phyloP scores from a whole-genome alignment of 495 filamentous ascomycete genomes.

The Trichoderma gamsii region DNA sequence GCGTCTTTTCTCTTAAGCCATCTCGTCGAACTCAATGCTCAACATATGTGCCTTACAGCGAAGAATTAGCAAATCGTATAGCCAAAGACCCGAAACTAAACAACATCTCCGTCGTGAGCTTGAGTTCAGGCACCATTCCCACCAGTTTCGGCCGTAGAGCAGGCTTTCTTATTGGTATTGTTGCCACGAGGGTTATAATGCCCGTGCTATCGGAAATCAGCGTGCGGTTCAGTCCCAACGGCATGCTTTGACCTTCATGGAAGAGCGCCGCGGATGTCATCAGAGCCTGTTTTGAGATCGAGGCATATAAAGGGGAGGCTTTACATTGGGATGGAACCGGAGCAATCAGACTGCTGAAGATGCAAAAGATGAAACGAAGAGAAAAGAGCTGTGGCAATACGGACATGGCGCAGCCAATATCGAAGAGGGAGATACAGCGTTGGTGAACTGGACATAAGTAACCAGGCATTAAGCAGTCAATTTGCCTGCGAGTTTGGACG shows the following conservation, averaged over 20 bases:
- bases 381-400: constrained; percentile 30
- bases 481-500: too few species aligned
- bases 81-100: constrained; percentile 27
- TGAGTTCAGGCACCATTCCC: constrained; percentile 35
- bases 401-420: constrained; percentile 29
- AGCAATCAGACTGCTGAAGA: constrained; percentile 24
- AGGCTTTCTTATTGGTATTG: constrained; percentile 17
- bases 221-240: constrained; percentile 25
- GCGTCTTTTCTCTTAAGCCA: neutral
- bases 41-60: constrained; percentile 20
- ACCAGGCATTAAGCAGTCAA: too few species aligned
- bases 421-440: constrained; percentile 31
- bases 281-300: constrained; percentile 30
- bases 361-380: constrained; percentile 33
- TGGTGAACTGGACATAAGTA: constrained; percentile 31
- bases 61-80: constrained; percentile 32
- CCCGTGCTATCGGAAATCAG: constrained; percentile 20
- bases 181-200: constrained; percentile 18
- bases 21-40: neutral
- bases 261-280: constrained; percentile 40
- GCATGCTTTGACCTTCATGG: constrained; percentile 33
- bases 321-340: constrained; percentile 30
- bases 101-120: constrained; percentile 26
- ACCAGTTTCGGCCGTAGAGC: constrained; percentile 26
- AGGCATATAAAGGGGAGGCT: constrained; percentile 28